Percentiles rank a stretch among this genome's conserved stretches.
Conservation (phyloP, 2,329 filamentous ascomycete species). For the Exserohilum rostratum region DNA sequence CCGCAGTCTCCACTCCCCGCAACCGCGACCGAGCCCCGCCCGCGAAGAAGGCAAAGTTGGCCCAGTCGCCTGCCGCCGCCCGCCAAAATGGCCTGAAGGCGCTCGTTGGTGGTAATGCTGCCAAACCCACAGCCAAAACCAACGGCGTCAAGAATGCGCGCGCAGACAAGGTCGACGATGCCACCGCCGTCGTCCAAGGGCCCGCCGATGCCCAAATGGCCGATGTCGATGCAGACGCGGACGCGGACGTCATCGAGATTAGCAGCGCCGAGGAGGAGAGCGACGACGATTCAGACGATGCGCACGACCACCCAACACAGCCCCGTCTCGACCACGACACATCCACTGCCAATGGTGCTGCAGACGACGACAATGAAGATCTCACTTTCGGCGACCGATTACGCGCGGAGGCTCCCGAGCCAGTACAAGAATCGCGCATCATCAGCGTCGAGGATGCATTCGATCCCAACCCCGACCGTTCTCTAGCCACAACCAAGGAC, state of each 20-base stretch:
- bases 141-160: slow-evolving; percentile 60
- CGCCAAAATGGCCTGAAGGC: slow-evolving; percentile 41
- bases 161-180: slow-evolving; percentile 63
- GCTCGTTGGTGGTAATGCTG: slow-evolving; percentile 35
- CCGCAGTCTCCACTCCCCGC: slow-evolving; percentile 35
- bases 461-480: slow-evolving; percentile 51
- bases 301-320: slow-evolving; percentile 20
- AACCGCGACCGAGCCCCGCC: slow-evolving; percentile 40
- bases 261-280: slow-evolving; percentile 55
- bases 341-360: slow-evolving; percentile 28
- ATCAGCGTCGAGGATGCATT: slow-evolving; percentile 74
- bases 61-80: slow-evolving; percentile 31
- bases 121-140: slow-evolving; percentile 55
- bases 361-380: slow-evolving; percentile 52
- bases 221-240: slow-evolving; percentile 13
- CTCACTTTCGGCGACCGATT: slow-evolving; percentile 89
- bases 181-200: slow-evolving; percentile 60
- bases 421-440: slow-evolving; percentile 49
- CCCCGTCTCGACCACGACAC: slow-evolving; percentile 37
- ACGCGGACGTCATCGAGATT: slow-evolving; percentile 53
- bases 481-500: slow-evolving; percentile 50
- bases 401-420: slow-evolving; percentile 62
- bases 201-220: slow-evolving; percentile 51
- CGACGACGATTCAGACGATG: slow-evolving; percentile 42
- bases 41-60: slow-evolving; percentile 47